Evolutionary conservation across 2,329 filamentous ascomycete species (phyloP).

Genomic region (Cercospora sp.): DNA sequence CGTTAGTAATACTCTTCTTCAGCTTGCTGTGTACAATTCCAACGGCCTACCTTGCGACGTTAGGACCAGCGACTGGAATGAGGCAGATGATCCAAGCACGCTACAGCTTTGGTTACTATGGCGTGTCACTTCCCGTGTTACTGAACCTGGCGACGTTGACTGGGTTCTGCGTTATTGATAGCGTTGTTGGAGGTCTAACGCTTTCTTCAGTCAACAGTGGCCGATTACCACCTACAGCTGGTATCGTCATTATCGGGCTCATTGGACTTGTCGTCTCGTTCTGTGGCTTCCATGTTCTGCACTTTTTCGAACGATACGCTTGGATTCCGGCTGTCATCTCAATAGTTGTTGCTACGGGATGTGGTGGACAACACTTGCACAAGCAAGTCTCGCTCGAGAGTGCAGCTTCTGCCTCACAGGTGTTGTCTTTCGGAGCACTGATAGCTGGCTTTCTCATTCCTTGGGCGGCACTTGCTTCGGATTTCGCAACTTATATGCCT

Average conservation of each 20-base stretch:
- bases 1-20: conserved; percentile 65
- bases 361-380: conserved; percentile 42
- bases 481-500: conserved; percentile 50
- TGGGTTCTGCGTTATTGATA: conserved; percentile 64
- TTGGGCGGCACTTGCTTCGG: conserved; percentile 48
- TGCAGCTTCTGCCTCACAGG: conserved; percentile 44
- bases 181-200: conserved; percentile 60
- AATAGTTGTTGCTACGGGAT: conserved; percentile 45
- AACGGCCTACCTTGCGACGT: conserved; percentile 59
- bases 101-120: conserved; percentile 61
- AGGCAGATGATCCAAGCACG: conserved; percentile 66
- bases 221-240: conserved; percentile 56
- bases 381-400: conserved; percentile 50
- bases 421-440: conserved; percentile 56
- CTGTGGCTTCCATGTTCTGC: conserved; percentile 55
- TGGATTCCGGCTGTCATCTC: conserved; percentile 48
- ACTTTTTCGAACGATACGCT: conserved; percentile 46
- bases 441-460: conserved; percentile 63
- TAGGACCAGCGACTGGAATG: conserved; percentile 64
- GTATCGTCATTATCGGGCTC: conserved; percentile 62
- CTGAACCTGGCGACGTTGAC: conserved; percentile 64
- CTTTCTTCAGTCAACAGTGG: conserved; percentile 54
- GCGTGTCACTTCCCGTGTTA: conserved; percentile 61
- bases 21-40: conserved; percentile 56
- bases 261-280: conserved; percentile 62